Percentiles rank a stretch among this genome's conserved stretches.
Evolutionary conservation across 306 rosid species (phyloP).

Genomic region (Gillenia trifoliata): DNA sequence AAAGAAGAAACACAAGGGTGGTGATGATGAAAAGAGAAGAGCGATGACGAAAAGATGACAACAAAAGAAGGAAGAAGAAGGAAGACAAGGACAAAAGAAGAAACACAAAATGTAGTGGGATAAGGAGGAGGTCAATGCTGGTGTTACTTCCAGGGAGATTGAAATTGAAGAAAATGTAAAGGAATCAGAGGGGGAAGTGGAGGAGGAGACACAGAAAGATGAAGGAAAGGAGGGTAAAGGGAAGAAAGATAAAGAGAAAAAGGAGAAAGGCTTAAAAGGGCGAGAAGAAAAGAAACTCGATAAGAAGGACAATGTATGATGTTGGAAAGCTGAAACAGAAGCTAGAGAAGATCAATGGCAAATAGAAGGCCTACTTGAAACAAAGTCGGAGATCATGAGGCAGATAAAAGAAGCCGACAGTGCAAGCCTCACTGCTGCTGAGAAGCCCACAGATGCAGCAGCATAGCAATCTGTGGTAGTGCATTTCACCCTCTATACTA

Average conservation of each 20-base stretch:
- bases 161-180: constrained; percentile 24
- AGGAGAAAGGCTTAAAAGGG: constrained; percentile 22
- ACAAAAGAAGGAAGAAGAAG: background rate
- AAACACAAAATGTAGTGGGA: constrained; percentile 13
- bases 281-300: constrained; percentile 44
- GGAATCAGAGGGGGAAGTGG: constrained; percentile 19
- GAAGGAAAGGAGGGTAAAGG: constrained; percentile 22
- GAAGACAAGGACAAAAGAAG: background rate
- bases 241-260: constrained; percentile 31
- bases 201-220: constrained; percentile 19
- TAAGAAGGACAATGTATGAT: constrained; percentile 38
- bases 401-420: constrained; percentile 59
- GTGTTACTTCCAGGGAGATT: constrained; percentile 28
- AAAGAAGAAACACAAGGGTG: constrained; percentile 1
- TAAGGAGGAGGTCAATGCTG: constrained; percentile 2
- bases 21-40: background rate
- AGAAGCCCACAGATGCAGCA: constrained; percentile 14
- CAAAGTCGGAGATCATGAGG: constrained; percentile 41
- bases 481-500: background rate
- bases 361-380: constrained; percentile 45
- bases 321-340: constrained; percentile 47
- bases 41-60: background rate
- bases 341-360: constrained; percentile 47
- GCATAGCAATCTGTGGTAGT: background rate
- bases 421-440: constrained; percentile 8